Evolutionary conservation across 2,329 filamentous ascomycete species (phyloP), one percentile per base, ranked within the genome.

Genomic region (Arthroderma sp.): DNA sequence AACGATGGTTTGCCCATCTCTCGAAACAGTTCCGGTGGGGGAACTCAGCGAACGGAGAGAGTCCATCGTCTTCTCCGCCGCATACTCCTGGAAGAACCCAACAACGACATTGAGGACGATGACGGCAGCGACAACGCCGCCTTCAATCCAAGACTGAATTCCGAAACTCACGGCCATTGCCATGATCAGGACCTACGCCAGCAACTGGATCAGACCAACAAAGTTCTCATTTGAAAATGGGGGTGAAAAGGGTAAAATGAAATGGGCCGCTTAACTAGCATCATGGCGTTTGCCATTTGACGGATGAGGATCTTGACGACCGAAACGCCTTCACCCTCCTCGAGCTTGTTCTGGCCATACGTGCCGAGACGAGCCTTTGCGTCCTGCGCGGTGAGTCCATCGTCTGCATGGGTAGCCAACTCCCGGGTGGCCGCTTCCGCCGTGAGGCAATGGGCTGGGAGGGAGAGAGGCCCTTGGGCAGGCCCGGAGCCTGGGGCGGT

Each of bases 211-310:
- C 61, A 65, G 62, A 62, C 58, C 58, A 61, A 61, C 59, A 60
- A 56, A 61, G 56, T 55, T 58, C 59, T 39, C 56, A 52, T 33
- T 1, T 31, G 56, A 11, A 55, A 47, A 53, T 4, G 23, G 38
- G 52, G 49, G 39, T 41, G n/a, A 39, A 44, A 58, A 61, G 57
- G 54, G 52, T 47, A 25, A 41, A 53, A 44, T 33, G 54, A 58
- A 63, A 61, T 63, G 61, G 61, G 60, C 58, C 59, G 59, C 61
- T 63, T 68, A 70, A 83, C 83, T 70, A 86, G 68, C 61, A 80
- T 85, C 79, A 86, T 80, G 21, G 83, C 82, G 67, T 86, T 86
- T 61, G 81, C 81, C 39, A 86, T 74, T 65, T 86, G 83, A 21
- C 77, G 76, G 38, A 85, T 70, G n/a, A 86, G 71, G 61, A 86